Evolutionary conservation across 768 basidiomycete genomes (phyloP), one percentile per base, ranked within the genome.

Genomic region (Macrolepiota fuliginosa): DNA sequence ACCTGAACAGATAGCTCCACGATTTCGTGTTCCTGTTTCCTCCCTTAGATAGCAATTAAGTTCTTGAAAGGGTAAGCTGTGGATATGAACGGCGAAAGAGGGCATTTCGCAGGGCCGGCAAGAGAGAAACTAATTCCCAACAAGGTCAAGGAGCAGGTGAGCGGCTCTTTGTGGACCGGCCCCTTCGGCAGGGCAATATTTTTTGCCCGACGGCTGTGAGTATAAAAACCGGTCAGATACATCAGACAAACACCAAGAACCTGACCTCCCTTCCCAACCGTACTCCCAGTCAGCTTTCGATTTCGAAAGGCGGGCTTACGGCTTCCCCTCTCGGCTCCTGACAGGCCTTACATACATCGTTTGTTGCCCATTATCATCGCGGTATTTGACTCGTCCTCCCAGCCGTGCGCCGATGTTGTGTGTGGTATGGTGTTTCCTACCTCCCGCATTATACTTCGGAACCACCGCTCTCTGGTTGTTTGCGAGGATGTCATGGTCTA

Each of bases 1-100:
- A 49, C 47, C 52, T 27, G 52, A n/a, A 37, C 52, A 24, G 52
- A 54, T 39, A n/a, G n/a, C 35, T 54, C 52, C 52, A 54, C n/a
- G 36, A 3, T 22, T 54, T 54, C 17, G 22, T n/a, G 35, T 32
- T 12, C 36, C n/a, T 54, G 15, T 37, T 54, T 6, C 22, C 19
- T 19, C 47, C 25, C 19, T 49, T 49, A 19, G 47, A 11, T 24
- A 9, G 25, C 25, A 19, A 49, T 49, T 32, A 32, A 27, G 47
- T 7, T 19, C 42, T 19, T 15, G 42, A 19, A 45, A 49, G 22
- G 24, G 3, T 49, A 24, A 19, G 2, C 25, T 49, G 40, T 42
- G 22, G 47, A 45, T 25, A 24, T 25, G 47, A 49, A 49, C 12
- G 47, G 25, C 47, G 25, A 49, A 49, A 49, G 47, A 25, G 24